Percentiles rank a stretch among this genome's conserved stretches.
These are phyloP conservation scores for Terana coerulea DNA, from an alignment of 768 basidiomycete species.

Conservation along the genomic window DNA sequence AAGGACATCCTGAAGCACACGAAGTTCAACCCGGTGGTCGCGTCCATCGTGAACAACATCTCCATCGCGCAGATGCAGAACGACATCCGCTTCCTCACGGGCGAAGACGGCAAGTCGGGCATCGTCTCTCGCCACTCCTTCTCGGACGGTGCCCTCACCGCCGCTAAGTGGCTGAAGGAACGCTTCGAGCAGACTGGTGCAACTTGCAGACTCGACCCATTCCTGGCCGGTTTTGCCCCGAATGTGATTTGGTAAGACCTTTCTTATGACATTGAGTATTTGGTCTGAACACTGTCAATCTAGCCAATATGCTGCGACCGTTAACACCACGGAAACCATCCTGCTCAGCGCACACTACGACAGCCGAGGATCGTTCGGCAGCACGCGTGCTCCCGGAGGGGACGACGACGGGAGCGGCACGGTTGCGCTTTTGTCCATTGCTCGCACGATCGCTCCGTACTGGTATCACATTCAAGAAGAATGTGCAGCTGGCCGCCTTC, in stretches of 20 bases:
- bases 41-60: constrained; percentile 64
- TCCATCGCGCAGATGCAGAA: constrained; percentile 60
- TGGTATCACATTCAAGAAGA: constrained; percentile 65
- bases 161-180: constrained; percentile 72
- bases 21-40: constrained; percentile 66
- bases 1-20: constrained; percentile 52
- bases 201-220: constrained; percentile 60
- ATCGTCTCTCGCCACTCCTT: constrained; percentile 85
- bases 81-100: constrained; percentile 81
- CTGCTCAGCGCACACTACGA: constrained; percentile 89
- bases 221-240: constrained; percentile 73
- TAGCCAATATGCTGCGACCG: constrained; percentile 57
- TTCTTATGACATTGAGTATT: not conserved
- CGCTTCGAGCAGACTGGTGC: constrained; percentile 76
- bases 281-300: not conserved
- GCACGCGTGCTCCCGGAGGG: constrained; percentile 58
- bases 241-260: constrained; percentile 75
- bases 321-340: constrained; percentile 58
- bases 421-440: constrained; percentile 74
- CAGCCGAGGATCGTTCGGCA: constrained; percentile 86
- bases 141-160: constrained; percentile 55
- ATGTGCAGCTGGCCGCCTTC: constrained; percentile 79
- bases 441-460: constrained; percentile 66
- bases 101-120: constrained; percentile 70
- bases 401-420: constrained; percentile 67